Percentiles rank a stretch among this genome's conserved stretches.
These are phyloP conservation scores for Mollisiaceae sp. DNA, from an alignment of 2,329 filamentous ascomycete species.

Conservation along the genomic window DNA sequence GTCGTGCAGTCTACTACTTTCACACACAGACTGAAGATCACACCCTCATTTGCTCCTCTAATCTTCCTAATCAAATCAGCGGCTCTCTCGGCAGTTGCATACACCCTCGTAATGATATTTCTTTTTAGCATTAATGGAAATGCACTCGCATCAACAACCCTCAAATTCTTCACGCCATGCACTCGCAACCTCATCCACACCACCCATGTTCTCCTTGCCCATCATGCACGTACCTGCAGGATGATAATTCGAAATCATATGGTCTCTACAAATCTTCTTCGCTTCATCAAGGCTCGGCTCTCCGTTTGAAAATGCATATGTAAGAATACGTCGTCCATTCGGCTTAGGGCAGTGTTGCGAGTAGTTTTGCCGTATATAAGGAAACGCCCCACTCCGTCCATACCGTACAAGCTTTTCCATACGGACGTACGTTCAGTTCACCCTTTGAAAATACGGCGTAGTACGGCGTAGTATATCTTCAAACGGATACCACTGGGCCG, in stretches of 20 bases:
- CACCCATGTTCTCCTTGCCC: constrained; percentile 28
- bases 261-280: neutral
- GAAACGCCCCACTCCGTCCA: too few relatives aligned
- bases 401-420: too few relatives aligned
- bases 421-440: too few relatives aligned
- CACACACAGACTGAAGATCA: neutral
- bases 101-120: neutral
- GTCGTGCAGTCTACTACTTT: neutral
- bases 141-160: constrained; percentile 18
- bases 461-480: too few relatives aligned
- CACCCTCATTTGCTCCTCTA: neutral
- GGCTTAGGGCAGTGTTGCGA: too few relatives aligned
- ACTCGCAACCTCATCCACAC: constrained; percentile 34
- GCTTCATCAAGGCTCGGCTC: neutral
- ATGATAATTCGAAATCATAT: constrained; percentile 19
- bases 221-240: constrained; percentile 30
- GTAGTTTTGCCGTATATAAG: too few relatives aligned
- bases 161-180: constrained; percentile 27
- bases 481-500: too few relatives aligned
- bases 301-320: neutral
- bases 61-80: neutral
- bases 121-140: constrained; percentile 13
- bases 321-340: neutral
- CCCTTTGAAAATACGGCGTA: too few relatives aligned
- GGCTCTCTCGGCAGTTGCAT: constrained; percentile 8